Evolutionary conservation across 2,329 filamentous ascomycete species (phyloP), one percentile per base, ranked within the genome.

Genomic region (Monosporascus sp.): DNA sequence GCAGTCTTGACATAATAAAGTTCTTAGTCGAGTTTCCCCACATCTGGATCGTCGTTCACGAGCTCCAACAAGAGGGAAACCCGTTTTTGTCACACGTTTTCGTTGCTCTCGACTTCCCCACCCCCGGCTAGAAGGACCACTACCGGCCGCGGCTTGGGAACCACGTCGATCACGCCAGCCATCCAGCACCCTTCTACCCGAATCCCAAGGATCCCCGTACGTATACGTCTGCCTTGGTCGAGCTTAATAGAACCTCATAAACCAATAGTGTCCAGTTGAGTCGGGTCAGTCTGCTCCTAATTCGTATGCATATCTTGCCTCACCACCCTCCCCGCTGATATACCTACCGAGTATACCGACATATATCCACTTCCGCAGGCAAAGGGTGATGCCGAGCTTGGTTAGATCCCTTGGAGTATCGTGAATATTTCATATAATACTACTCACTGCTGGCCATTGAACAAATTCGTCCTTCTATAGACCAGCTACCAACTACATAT

Each of bases 161-260:
- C 56, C 53, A 36, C 48, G 41, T 55, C 50, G 49, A 52, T 56
- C 60, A 52, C 31, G 53, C 64, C 64, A 66, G 51, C 64, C 62
- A 64, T 59, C 59, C 54, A 56, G 26, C 54, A 54, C 60, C 64
- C 64, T 62, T 66, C 64, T 62, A 66, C 44, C 64, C 64, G 64
- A 66, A 52, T 44, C 31, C 50, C 52, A 51, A 53, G 48, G 52
- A 48, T 47, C 52, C 48, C 40, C 49, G 46, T 31, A 44, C 46
- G 40, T 19, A 45, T 38, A 50, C 36, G 43, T 20, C 46, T 50
- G 24, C 40, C 7, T 43, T 43, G 40, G 7, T 19, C 40, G 20
- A 43, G 19, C 40, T 24, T 19, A 43, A 20, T 20, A 43, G 9
- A 20, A 20, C 5, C 9, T 11, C 40, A 14, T 3, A 9, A 43